phyloP scores from a whole-genome alignment of 1,284 basidiomycete genomes.

The Cryptococcus sp. region DNA sequence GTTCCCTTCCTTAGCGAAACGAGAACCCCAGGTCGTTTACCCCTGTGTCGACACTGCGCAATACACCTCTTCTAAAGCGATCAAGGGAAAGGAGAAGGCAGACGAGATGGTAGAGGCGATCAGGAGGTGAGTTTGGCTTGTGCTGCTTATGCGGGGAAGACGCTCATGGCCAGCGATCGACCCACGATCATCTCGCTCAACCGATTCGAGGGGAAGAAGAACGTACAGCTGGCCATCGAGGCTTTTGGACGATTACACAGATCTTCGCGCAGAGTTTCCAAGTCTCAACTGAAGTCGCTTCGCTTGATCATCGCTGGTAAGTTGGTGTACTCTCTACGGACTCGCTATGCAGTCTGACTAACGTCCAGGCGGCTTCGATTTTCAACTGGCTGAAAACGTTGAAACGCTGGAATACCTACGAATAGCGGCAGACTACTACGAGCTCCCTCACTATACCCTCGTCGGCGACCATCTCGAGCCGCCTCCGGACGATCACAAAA shows the following conservation, averaged over 20 bases:
- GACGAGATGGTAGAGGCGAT: conserved; percentile 53
- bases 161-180: conserved; percentile 52
- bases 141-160: not conserved
- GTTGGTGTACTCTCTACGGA: too few relatives aligned
- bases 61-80: conserved; percentile 49
- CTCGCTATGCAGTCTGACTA: conserved; percentile 3
- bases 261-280: conserved; percentile 22
- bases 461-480: conserved; percentile 46
- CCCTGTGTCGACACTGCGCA: conserved; percentile 80
- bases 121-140: conserved; percentile 58
- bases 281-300: conserved; percentile 23
- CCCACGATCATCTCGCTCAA: conserved; percentile 86
- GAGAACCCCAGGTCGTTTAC: conserved; percentile 69
- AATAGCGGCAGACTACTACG: conserved; percentile 51
- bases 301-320: conserved; percentile 72
- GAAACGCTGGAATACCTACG: conserved; percentile 59
- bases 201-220: conserved; percentile 95
- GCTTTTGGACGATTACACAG: conserved; percentile 67
- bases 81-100: conserved; percentile 28
- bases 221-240: conserved; percentile 71
- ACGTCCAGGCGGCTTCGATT: conserved; percentile 65
- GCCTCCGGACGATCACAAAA: conserved; percentile 48
- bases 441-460: conserved; percentile 53
- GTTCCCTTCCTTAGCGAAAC: conserved; percentile 62
- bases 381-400: conserved; percentile 63